phyloP scores from a whole-genome alignment of 306 rosid species.

The Vachellia collinsii region DNA sequence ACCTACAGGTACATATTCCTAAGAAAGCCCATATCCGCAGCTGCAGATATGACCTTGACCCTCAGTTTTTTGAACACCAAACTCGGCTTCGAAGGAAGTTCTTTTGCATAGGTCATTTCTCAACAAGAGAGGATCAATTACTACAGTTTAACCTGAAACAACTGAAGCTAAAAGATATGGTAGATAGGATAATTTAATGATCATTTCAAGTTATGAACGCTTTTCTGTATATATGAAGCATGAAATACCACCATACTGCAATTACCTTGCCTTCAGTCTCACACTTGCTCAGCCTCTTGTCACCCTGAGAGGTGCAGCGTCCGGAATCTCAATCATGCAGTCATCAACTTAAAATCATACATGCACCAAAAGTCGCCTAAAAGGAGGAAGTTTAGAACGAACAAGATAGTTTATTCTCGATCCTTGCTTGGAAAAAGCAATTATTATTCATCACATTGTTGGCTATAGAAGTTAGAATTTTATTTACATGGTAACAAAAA shows the following conservation, averaged over 20 bases:
- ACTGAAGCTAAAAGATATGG: neutral
- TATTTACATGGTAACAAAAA: slow-evolving; percentile 32
- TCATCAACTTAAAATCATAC: neutral
- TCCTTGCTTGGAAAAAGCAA: slow-evolving; percentile 1
- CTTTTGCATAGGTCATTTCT: neutral
- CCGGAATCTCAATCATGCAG: neutral
- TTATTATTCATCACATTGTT: slow-evolving; percentile 26
- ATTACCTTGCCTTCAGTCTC: neutral
- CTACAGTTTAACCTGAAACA: neutral
- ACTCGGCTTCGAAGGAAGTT: neutral
- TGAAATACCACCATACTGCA: neutral
- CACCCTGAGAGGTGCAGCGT: neutral
- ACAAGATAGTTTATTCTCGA: neutral
- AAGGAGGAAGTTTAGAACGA: slow-evolving; percentile 11
- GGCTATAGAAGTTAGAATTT: slow-evolving; percentile 17
- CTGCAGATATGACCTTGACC: neutral
- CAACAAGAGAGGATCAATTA: neutral
- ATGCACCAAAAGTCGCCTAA: neutral
- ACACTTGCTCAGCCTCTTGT: too few relatives aligned
- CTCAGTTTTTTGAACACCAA: neutral
- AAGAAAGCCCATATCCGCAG: neutral
- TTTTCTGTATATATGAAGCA: neutral
- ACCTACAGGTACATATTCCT: neutral
- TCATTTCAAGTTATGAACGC: neutral
- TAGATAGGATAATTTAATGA: neutral